Base-by-base conservation (phyloP, 768 basidiomycete species). In the Tylopilus sp. region DNA sequence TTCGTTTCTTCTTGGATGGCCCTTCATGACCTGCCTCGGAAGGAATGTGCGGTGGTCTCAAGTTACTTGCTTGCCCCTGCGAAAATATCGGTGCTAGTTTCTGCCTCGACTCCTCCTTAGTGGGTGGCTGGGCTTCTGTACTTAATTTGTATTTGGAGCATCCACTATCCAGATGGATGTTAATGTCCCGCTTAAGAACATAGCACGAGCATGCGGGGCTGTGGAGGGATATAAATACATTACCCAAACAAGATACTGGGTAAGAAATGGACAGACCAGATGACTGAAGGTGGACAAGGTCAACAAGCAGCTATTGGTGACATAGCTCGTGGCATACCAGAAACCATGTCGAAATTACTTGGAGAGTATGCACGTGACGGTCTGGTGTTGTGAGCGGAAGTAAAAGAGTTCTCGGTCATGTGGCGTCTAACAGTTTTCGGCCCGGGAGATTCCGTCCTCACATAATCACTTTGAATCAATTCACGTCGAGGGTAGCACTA, bases 161-260 rank as follows among this genome's bases (percentile, higher is more conserved):
- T 38, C 64, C 64, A 35, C 68, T 74, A 57, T 83, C 81, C 17
- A 83, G 64, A 47, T 83, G 81, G 30, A 55, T 55, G 60, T 83
- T 82, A 50, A 83, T 82, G 50, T 62, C 51, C 39, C 55, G 56
- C 40, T 73, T 70, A 21, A 66, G 54, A 20, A 83, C 78, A 12
- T 64, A 52, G 41, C 63, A 66, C 6, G 71, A 73, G 59, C 81
- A 82, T 41, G 79, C 72, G 12, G 81, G 81, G 48, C 81, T 82
- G 50, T 45, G 21, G 23, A 6, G n/a, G 9, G 20, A 44, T 15
- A 38, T 4, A 49, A 4, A 50, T 20, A 48, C n/a, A 20, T 28
- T 22, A 26, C n/a, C n/a, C n/a, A n/a, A 22, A 36, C 18, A 28
- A 36, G 4, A 23, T 12, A 1, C 30, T 20, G 15, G n/a, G 15